A percentile compares a stretch with the other conserved stretches of the same genome.
These are phyloP conservation scores for Trametes maxima DNA, from an alignment of 768 basidiomycete species.

Conservation along the genomic window DNA sequence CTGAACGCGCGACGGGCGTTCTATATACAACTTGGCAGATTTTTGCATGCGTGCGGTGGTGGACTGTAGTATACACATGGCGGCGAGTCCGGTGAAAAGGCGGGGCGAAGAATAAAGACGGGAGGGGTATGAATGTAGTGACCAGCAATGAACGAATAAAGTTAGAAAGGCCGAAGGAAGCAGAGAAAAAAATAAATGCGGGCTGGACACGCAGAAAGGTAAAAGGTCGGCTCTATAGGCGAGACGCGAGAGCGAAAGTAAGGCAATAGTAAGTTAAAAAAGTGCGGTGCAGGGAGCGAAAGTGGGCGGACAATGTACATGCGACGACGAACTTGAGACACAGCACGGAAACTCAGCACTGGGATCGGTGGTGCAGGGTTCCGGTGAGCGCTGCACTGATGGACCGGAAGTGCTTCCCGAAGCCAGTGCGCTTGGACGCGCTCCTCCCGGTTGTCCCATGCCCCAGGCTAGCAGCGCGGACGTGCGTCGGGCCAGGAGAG, in stretches of 20 bases:
- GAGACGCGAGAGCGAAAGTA: neutral
- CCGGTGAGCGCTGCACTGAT: slow-evolving; percentile 5
- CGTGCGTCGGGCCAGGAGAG: neutral
- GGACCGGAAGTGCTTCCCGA: slow-evolving; percentile 9
- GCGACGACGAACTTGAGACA: neutral
- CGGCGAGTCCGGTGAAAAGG: slow-evolving; percentile 14
- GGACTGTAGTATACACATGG: slow-evolving; percentile 19
- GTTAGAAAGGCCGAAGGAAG: neutral
- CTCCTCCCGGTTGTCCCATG: neutral
- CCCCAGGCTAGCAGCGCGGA: slow-evolving; percentile 5
- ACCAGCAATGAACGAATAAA: slow-evolving; percentile 18
- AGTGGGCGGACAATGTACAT: neutral
- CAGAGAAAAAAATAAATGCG: neutral
- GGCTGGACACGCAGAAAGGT: slow-evolving; percentile 9
- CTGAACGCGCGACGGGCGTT: no score
- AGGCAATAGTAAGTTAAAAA: neutral
- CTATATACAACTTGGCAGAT: neutral
- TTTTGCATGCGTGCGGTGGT: neutral
- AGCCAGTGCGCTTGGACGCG: neutral
- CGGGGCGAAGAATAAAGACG: neutral
- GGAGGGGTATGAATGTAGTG: slow-evolving; percentile 1
- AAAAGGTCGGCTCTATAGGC: neutral
- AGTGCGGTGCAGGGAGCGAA: neutral
- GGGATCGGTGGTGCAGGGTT: neutral
- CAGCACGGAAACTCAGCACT: neutral